phyloP scores from a whole-genome alignment of 2,329 filamentous ascomycete genomes.

The Zymoseptoria pseudotritici region DNA sequence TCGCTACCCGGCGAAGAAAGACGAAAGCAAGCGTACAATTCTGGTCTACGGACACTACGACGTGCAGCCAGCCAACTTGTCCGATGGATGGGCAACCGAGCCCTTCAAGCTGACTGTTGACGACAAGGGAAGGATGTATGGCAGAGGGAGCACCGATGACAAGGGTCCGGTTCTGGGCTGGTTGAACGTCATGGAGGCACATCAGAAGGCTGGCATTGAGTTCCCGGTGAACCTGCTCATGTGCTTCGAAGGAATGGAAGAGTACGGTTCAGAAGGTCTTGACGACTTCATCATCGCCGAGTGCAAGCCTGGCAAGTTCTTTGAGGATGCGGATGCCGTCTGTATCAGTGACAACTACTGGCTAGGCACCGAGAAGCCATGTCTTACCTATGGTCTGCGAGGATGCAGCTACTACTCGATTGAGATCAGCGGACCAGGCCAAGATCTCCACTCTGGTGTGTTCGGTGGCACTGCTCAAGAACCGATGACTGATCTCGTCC shows the following conservation, averaged over 20 bases:
- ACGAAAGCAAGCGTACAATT: constrained; percentile 88
- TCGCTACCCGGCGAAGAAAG: constrained; percentile 68
- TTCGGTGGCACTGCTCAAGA: constrained; percentile 95
- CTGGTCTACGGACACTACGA: constrained; percentile 98
- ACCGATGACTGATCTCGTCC: constrained; percentile 93
- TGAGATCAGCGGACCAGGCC: constrained; percentile 81
- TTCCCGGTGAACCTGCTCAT: constrained; percentile 97
- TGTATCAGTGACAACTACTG: constrained; percentile 99
- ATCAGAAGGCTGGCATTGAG: constrained; percentile 88
- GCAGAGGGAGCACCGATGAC: constrained; percentile 91
- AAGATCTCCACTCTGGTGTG: constrained; percentile 92
- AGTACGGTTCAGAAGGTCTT: constrained; percentile 92
- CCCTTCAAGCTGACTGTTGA: constrained; percentile 85
- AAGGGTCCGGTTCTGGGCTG: constrained; percentile 96
- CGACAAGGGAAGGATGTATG: constrained; percentile 90
- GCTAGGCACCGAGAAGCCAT: constrained; percentile 97
- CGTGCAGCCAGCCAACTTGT: constrained; percentile 87
- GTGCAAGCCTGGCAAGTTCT: constrained; percentile 70
- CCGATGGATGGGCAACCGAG: constrained; percentile 92
- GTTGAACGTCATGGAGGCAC: constrained; percentile 96
- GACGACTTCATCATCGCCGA: constrained; percentile 91
- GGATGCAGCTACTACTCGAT: constrained; percentile 98
- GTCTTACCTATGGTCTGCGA: constrained; percentile 91
- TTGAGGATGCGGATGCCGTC: constrained; percentile 89
- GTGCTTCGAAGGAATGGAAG: constrained; percentile 99